These are phyloP conservation scores for Myrica gale DNA, from an alignment of 306 rosid species.

Conservation along the genomic window DNA sequence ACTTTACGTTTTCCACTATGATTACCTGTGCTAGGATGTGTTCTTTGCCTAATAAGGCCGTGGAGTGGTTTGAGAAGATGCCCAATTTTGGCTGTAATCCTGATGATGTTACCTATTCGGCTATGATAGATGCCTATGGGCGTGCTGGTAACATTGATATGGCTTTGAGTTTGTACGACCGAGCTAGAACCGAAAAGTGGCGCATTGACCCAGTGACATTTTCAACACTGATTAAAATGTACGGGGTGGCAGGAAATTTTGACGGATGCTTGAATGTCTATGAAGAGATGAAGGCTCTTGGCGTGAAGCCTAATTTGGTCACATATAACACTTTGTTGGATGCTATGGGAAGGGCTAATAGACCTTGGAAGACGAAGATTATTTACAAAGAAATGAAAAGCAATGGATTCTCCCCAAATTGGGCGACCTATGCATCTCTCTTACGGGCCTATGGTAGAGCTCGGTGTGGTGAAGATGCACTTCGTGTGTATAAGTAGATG, in stretches of 20 bases:
- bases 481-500: slow-evolving; percentile 71
- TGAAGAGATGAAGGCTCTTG: slow-evolving; percentile 80
- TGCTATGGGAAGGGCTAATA: slow-evolving; percentile 73
- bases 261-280: slow-evolving; percentile 79
- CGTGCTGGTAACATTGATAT: slow-evolving; percentile 58
- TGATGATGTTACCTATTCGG: slow-evolving; percentile 52
- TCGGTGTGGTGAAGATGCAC: slow-evolving; percentile 64
- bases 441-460: slow-evolving; percentile 64
- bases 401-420: slow-evolving; percentile 56
- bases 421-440: slow-evolving; percentile 66
- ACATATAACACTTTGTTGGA: slow-evolving; percentile 64
- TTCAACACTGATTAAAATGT: slow-evolving; percentile 68
- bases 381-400: slow-evolving; percentile 68
- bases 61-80: slow-evolving; percentile 86
- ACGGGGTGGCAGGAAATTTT: slow-evolving; percentile 58
- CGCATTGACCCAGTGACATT: slow-evolving; percentile 52
- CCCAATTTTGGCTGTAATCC: slow-evolving; percentile 56
- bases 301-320: slow-evolving; percentile 55
- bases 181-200: slow-evolving; percentile 78
- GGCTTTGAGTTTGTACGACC: slow-evolving; percentile 76
- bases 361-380: slow-evolving; percentile 67
- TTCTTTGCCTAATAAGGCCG: slow-evolving; percentile 55
- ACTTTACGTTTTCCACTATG: slow-evolving; percentile 67
- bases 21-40: slow-evolving; percentile 65
- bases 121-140: slow-evolving; percentile 73